Conservation (phyloP, 1,284 basidiomycete genomes). For the Fistulinella staudtii region DNA sequence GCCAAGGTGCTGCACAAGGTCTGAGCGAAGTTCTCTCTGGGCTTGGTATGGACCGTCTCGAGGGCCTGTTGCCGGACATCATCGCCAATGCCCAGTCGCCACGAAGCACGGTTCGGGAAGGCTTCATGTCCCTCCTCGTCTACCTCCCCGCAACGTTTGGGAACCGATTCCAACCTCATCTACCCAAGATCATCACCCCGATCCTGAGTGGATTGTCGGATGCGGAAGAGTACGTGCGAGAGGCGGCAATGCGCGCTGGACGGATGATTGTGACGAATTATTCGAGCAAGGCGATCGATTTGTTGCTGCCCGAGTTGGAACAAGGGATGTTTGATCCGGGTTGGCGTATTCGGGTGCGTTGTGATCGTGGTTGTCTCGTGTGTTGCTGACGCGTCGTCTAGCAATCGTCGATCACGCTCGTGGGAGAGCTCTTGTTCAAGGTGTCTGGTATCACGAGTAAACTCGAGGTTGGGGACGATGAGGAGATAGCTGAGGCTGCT, state of each 20-base stretch:
- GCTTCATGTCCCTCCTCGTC: conserved; percentile 97
- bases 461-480: conserved; percentile 81
- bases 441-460: conserved; percentile 98
- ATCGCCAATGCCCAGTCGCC: conserved; percentile 89
- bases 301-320: conserved; percentile 93
- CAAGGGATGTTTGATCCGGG: conserved; percentile 91
- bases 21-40: conserved; percentile 94
- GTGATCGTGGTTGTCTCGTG: background rate
- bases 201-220: conserved; percentile 93
- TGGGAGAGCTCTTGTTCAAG: conserved; percentile 95
- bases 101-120: conserved; percentile 91
- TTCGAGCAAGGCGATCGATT: conserved; percentile 87
- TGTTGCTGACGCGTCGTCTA: too few relatives aligned
- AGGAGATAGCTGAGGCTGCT: conserved; percentile 59
- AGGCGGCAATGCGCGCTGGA: conserved; percentile 98
- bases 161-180: conserved; percentile 91
- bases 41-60: conserved; percentile 95
- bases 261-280: conserved; percentile 98
- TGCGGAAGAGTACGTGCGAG: conserved; percentile 89
- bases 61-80: conserved; percentile 92
- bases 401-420: conserved; percentile 94
- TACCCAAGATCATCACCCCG: conserved; percentile 91
- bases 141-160: conserved; percentile 97
- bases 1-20: conserved; percentile 97
- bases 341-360: conserved; percentile 91